A percentile compares a stretch with the other conserved stretches of the same genome.
Evolutionary conservation across 2,329 filamentous ascomycete species (phyloP).

Genomic region (Westerdykella sp.): DNA sequence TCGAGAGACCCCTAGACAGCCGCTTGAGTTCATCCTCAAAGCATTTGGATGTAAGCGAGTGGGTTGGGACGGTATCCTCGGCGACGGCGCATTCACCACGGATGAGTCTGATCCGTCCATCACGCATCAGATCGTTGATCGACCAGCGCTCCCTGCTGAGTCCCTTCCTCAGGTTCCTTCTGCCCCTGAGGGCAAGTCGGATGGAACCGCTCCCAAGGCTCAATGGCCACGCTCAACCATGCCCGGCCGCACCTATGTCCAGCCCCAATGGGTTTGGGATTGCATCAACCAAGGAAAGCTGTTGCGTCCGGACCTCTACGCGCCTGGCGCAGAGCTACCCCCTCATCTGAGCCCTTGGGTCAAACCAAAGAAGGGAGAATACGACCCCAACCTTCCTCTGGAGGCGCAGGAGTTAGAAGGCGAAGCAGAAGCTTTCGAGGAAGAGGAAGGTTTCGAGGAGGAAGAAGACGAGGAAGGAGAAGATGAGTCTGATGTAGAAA

Average conservation of each 20-base stretch:
- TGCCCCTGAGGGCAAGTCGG: slow-evolving; percentile 49
- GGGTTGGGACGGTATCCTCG: slow-evolving; percentile 87
- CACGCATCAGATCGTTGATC: slow-evolving; percentile 93
- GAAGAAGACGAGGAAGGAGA: slow-evolving; percentile 40
- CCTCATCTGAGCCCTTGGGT: slow-evolving; percentile 97
- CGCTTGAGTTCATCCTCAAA: slow-evolving; percentile 87
- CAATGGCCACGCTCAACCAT: slow-evolving; percentile 63
- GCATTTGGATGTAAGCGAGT: slow-evolving; percentile 94
- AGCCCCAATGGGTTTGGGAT: slow-evolving; percentile 99
- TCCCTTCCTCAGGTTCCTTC: slow-evolving; percentile 36
- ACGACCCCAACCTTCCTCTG: slow-evolving; percentile 81
- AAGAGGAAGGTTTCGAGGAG: slow-evolving; percentile 41
- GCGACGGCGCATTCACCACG: slow-evolving; percentile 86
- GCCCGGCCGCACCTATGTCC: slow-evolving; percentile 86
- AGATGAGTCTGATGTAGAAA: slow-evolving; percentile 36
- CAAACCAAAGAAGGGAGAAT: slow-evolving; percentile 75
- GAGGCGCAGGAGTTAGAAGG: slow-evolving; percentile 83
- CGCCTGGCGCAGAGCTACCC: slow-evolving; percentile 80
- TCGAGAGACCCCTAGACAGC: slow-evolving; percentile 82
- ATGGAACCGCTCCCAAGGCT: slow-evolving; percentile 41
- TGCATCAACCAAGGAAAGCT: slow-evolving; percentile 88
- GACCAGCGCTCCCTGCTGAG: slow-evolving; percentile 58
- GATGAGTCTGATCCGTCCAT: slow-evolving; percentile 83
- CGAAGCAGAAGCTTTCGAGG: slow-evolving; percentile 68
- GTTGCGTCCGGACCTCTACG: slow-evolving; percentile 79